Base-by-base conservation (phyloP, 768 basidiomycete genomes). In the Psilocybe tampanensis region DNA sequence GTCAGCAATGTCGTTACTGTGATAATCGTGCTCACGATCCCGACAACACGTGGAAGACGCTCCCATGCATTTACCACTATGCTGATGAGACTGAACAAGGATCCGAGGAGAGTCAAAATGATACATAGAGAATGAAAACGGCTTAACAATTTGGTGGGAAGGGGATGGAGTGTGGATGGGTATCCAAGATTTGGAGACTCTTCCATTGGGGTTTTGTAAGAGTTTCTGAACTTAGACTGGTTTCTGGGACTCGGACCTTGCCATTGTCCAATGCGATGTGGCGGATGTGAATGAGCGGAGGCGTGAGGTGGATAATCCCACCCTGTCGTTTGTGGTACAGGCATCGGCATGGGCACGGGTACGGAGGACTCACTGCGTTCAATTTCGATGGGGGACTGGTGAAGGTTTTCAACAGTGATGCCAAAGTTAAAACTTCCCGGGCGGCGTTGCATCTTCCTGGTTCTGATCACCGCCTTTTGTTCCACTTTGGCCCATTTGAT, bases 401-500 rank as follows among this genome's bases (percentile, higher is more conserved):
- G 32, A 4, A 48, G 18, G 11, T 13, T 39, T 4, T 29, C 22
- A 23, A 32, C 47, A 29, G 26, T 48, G 47, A 26, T 19, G 29
- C 18, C 13, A n/a, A 5, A 29, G 29, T 29, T 19, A n/a, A 5
- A 29, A 9, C 3, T 32, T 17, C 47, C 29, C 24, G 7, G 5
- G 26, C 11, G 8, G 22, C 26, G 44, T 8, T 48, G 24, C 19
- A 17, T 48, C n/a, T 29, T 22, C 47, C 26, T 5, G 12, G 13
- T 39, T 39, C n/a, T 29, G 29, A 48, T 32, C 13, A 48, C 47
- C 17, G 47, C 32, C n/a, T 48, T 33, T n/a, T 48, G 47, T 29
- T 48, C 47, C 17, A 48, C 26, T 32, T 48, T 48, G 18, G 47
- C 47, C 47, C 47, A 48, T 12, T 32, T 48, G 6, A 48, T 48